A percentile compares a stretch with the other conserved stretches of the same genome.
Conservation (phyloP, 1,284 basidiomycete species). For the Tremellales sp. region DNA sequence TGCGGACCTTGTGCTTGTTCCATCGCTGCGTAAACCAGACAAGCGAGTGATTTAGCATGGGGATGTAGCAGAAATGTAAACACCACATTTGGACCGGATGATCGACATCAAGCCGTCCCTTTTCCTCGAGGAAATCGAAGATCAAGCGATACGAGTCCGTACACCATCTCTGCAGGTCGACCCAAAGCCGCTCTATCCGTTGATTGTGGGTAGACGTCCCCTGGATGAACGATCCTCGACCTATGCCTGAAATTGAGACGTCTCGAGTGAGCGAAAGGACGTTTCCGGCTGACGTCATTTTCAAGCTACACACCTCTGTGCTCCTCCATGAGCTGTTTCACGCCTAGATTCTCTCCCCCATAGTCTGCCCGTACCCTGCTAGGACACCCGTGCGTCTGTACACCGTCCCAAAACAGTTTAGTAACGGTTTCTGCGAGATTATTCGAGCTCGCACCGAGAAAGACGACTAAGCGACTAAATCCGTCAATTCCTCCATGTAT, state of each 20-base stretch:
- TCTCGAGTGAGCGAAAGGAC: background rate
- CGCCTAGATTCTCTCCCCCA: conserved; percentile 47
- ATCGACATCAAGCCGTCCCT: background rate
- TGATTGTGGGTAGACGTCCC: conserved; percentile 4
- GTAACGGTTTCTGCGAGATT: conserved; percentile 50
- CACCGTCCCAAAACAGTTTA: conserved; percentile 42
- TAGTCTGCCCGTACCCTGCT: conserved; percentile 48
- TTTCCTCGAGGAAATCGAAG: background rate
- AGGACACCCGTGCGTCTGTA: conserved; percentile 41
- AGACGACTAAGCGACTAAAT: conserved; percentile 47
- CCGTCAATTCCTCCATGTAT: conserved; percentile 55
- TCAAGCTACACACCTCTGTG: conserved; percentile 6
- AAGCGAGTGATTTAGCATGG: conserved; percentile 1
- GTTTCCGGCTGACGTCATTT: too few species aligned
- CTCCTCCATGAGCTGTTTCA: conserved; percentile 38
- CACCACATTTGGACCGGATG: conserved; percentile 6
- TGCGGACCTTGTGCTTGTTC: conserved; percentile 4
- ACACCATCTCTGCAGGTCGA: conserved; percentile 5
- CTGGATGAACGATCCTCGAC: conserved; percentile 6
- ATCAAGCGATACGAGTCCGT: background rate
- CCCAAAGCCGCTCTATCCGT: conserved; percentile 8
- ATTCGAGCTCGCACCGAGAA: conserved; percentile 47
- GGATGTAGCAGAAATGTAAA: conserved; percentile 6
- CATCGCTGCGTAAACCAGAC: background rate
- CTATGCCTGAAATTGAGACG: background rate